These are phyloP conservation scores for Tulasnella calospora DNA, from an alignment of 768 basidiomycete species.

Conservation along the genomic window DNA sequence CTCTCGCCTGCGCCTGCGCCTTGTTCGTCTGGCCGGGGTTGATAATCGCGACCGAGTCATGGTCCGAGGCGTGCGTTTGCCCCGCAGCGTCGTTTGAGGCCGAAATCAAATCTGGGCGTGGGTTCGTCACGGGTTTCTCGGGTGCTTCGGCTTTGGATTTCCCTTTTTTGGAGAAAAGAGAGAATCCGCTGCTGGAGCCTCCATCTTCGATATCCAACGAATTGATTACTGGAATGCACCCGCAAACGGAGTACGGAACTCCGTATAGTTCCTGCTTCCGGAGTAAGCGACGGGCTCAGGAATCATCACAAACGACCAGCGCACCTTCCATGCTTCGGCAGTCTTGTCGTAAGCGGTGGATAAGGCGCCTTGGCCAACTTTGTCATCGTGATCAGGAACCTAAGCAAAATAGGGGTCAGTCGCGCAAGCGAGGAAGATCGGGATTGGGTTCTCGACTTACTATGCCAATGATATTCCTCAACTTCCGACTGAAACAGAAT, in stretches of 20 bases:
- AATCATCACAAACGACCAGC: background rate
- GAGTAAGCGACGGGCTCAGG: background rate
- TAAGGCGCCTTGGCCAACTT: constrained; percentile 46
- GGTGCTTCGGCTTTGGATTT: background rate
- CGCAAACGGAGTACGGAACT: constrained; percentile 54
- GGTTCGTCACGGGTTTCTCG: constrained; percentile 6
- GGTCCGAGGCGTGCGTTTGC: constrained; percentile 29
- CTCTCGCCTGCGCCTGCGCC: background rate
- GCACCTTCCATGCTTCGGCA: constrained; percentile 48
- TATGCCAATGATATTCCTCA: background rate
- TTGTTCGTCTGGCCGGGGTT: background rate
- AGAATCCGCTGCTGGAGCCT: background rate
- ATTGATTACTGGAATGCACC: constrained; percentile 44
- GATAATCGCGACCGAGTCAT: constrained; percentile 26
- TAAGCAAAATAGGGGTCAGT: background rate
- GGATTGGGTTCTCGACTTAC: background rate
- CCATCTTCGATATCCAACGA: background rate
- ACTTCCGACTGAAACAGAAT: background rate
- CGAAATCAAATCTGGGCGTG: constrained; percentile 28
- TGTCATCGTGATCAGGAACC: constrained; percentile 44
- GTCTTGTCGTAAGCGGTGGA: constrained; percentile 49
- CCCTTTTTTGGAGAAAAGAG: constrained; percentile 9
- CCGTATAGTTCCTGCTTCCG: constrained; percentile 44
- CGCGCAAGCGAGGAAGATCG: too few species aligned
- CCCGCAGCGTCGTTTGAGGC: constrained; percentile 24